These are phyloP conservation scores for Exserohilum rostratum DNA, from an alignment of 2,329 filamentous ascomycete genomes.

Conservation along the genomic window DNA sequence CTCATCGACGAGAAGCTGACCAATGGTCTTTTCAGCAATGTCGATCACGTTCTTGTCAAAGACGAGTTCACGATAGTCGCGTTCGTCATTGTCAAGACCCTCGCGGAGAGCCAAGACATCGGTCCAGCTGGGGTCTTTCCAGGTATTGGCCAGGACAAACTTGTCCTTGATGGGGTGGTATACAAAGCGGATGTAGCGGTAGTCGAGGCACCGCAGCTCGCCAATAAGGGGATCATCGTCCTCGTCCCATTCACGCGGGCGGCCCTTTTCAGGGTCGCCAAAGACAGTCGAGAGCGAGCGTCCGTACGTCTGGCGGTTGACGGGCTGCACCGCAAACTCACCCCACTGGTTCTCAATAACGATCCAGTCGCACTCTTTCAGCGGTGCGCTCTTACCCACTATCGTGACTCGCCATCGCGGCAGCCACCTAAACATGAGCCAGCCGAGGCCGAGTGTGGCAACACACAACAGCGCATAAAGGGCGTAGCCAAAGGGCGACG, in stretches of 20 bases:
- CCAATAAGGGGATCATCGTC: conserved; percentile 77
- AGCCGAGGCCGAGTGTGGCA: conserved; percentile 76
- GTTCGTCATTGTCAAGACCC: conserved; percentile 88
- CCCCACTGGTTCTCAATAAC: conserved; percentile 98
- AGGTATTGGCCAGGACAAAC: conserved; percentile 83
- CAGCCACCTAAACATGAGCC: conserved; percentile 86
- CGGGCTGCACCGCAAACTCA: conserved; percentile 78
- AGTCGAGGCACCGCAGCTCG: conserved; percentile 79
- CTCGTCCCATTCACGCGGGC: conserved; percentile 72
- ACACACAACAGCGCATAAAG: conserved; percentile 74
- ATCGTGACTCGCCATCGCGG: conserved; percentile 84
- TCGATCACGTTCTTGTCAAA: conserved; percentile 93
- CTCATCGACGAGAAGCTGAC: conserved; percentile 88
- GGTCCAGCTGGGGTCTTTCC: conserved; percentile 93
- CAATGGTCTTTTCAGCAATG: conserved; percentile 85
- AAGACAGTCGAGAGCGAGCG: conserved; percentile 72
- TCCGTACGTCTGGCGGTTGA: conserved; percentile 65
- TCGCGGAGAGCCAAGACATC: conserved; percentile 74
- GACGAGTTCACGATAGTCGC: conserved; percentile 78
- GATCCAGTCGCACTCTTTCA: conserved; percentile 85
- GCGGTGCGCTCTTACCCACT: conserved; percentile 69
- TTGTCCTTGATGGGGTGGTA: conserved; percentile 89
- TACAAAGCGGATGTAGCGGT: conserved; percentile 91
- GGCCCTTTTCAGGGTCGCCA: conserved; percentile 67
- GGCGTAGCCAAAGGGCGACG: conserved; percentile 70